These are phyloP conservation scores for Saturnispora besseyi DNA, from an alignment of 805 yeast genomes.

Conservation along the genomic window DNA sequence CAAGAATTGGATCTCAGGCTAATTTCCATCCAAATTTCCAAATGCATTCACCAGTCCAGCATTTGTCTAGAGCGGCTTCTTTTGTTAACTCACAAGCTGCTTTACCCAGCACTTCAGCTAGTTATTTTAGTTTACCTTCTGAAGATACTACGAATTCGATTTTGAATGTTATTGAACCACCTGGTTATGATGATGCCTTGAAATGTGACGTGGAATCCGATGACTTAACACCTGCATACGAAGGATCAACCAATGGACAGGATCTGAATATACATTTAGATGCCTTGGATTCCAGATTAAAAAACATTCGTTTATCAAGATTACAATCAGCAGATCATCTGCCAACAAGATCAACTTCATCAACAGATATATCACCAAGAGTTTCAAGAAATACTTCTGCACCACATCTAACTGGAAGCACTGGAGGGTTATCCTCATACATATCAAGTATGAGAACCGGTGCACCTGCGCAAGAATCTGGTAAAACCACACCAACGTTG, in stretches of 20 bases:
- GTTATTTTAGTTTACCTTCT: slow-evolving; percentile 1
- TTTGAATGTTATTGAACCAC: slow-evolving; percentile 47
- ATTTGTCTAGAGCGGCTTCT: slow-evolving; percentile 54
- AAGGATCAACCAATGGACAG: slow-evolving; percentile 10
- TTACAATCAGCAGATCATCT: not conserved
- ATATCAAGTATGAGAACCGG: slow-evolving; percentile 1
- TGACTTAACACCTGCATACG: slow-evolving; percentile 66
- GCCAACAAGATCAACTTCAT: not conserved
- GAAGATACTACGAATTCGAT: not conserved
- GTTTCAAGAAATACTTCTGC: slow-evolving; percentile 4
- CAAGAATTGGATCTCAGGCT: slow-evolving; percentile 11
- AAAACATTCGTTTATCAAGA: slow-evolving; percentile 15
- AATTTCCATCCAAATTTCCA: not conserved
- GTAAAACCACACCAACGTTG: slow-evolving; percentile 8
- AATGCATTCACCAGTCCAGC: slow-evolving; percentile 43
- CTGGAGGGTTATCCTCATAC: not conserved
- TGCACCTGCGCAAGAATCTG: not conserved
- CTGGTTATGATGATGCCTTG: slow-evolving; percentile 77
- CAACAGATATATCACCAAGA: slow-evolving; percentile 3
- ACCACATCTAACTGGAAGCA: not conserved
- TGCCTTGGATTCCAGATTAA: slow-evolving; percentile 25
- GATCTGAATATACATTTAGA: slow-evolving; percentile 22
- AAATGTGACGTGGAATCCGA: slow-evolving; percentile 39
- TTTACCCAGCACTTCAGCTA: not conserved
- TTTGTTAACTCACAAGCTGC: slow-evolving; percentile 22